Evolutionary conservation across 140 eudicot genomes (phyloP), one percentile per base, ranked within the genome.

Genomic region (Anethum foeniculum): DNA sequence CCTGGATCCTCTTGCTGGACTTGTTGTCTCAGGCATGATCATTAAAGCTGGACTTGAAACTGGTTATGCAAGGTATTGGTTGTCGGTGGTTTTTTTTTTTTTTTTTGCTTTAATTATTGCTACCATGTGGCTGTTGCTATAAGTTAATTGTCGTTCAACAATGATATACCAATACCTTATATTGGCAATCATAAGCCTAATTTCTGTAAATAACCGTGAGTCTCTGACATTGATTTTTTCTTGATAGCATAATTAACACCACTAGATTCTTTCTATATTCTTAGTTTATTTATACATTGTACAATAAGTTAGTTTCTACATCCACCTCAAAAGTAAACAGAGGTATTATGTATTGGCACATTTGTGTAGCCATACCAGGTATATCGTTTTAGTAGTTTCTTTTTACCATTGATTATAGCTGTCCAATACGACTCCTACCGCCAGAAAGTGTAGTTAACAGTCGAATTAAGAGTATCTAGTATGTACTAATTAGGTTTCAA

Each of bases 1-100:
- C 85, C 92, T 95, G 15, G 99, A 95, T 89, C 99, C 99, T 81
- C 95, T 95, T 79, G 99, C 99, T 36, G 99, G 99, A 83, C 92
- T 95, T 82, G 85, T 92, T 74, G 99, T 95, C 76, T 92, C 99
- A 39, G 97, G 92, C 84, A 89, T 95, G 97, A 95, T 95, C 75
- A 73, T 95, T 1, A 95, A 89, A 85, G 97, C 97, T 52, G 99
- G 99, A 56, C 85, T 92, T 38, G 93, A 92, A 86, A 90, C 92
- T 73, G 99, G 99, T 64, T 89, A 95, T 85, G 91, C 88, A 80
- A 95, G 99, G 99, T 91, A 87, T 38, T 5, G 16, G 56, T 71
- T 34, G 46, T n/a, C 10, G 43, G 75, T 78, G 25, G 62, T 34
- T 39, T 6, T 39, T 39, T 68, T 71, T 64, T 15, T 18, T 74